These are phyloP conservation scores for Xerocomellus chrysenteron DNA, from an alignment of 768 basidiomycete species.

Conservation along the genomic window DNA sequence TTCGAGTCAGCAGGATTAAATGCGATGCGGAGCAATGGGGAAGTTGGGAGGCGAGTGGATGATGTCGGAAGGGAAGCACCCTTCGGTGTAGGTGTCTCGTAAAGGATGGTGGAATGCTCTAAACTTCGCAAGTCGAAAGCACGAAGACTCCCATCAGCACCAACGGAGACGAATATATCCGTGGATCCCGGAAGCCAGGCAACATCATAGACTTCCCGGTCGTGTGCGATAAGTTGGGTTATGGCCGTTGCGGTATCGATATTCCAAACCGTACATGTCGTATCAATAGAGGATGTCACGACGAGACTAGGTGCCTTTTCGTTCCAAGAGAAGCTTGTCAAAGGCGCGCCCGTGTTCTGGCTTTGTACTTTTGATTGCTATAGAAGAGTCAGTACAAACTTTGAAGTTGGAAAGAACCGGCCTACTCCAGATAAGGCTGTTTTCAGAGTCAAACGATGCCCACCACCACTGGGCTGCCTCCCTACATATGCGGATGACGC, in stretches of 20 bases:
- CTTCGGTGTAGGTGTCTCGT: conserved; percentile 87
- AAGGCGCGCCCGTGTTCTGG: conserved; percentile 79
- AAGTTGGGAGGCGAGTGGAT: conserved; percentile 68
- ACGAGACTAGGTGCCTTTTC: conserved; percentile 86
- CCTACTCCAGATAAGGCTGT: conserved; percentile 80
- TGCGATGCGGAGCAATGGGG: conserved; percentile 80
- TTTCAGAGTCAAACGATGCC: conserved; percentile 69
- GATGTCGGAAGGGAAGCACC: conserved; percentile 59
- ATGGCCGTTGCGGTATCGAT: conserved; percentile 91
- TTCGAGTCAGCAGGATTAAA: conserved; percentile 92
- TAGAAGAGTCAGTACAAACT: conserved; percentile 12
- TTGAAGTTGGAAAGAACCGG: conserved; percentile 14
- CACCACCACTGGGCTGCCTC: conserved; percentile 52
- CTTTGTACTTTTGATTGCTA: conserved; percentile 90
- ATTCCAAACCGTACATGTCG: conserved; percentile 99
- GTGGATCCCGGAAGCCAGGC: conserved; percentile 97
- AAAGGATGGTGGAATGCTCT: conserved; percentile 97
- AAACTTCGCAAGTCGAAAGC: conserved; percentile 96
- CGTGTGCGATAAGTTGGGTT: conserved; percentile 96
- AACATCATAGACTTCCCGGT: conserved; percentile 94
- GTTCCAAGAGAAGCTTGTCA: conserved; percentile 99
- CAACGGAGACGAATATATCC: conserved; percentile 97
- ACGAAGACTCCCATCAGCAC: conserved; percentile 93
- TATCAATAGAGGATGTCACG: conserved; percentile 98
- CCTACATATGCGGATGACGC: conserved; percentile 68